Conservation (phyloP, 2,329 filamentous ascomycete species). For the Xylaria sp. region DNA sequence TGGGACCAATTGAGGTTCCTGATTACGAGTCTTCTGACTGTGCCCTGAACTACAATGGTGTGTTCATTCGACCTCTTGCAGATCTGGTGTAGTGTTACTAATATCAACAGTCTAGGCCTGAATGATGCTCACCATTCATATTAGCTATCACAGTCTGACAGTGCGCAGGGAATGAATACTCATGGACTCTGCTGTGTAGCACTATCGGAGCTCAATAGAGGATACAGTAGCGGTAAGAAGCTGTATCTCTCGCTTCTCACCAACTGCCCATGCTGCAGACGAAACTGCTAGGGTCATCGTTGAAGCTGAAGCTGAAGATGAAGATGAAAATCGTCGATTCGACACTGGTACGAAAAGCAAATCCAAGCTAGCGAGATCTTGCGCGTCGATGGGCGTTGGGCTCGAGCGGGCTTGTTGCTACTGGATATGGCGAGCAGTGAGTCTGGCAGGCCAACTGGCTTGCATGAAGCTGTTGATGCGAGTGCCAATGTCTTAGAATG, state of each 20-base stretch:
- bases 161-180: neutral
- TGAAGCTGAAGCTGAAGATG: neutral
- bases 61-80: neutral
- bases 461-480: constrained; percentile 15
- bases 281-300: neutral
- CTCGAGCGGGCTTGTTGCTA: neutral
- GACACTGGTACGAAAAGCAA: constrained; percentile 11
- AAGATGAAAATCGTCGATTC: neutral
- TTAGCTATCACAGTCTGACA: neutral
- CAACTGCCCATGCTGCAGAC: neutral
- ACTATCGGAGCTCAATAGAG: neutral
- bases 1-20: neutral
- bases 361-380: neutral
- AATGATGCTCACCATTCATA: neutral
- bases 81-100: neutral
- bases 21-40: neutral
- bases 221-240: neutral
- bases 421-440: neutral
- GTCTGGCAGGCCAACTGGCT: constrained; percentile 14
- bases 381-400: constrained; percentile 3
- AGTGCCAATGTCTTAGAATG: constrained; percentile 15
- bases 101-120: neutral
- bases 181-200: neutral
- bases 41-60: neutral
- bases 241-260: neutral